Percentiles rank a stretch among this genome's conserved stretches.
Evolutionary conservation across 2,329 filamentous ascomycete species (phyloP).

Genomic region (Venturia asperata): DNA sequence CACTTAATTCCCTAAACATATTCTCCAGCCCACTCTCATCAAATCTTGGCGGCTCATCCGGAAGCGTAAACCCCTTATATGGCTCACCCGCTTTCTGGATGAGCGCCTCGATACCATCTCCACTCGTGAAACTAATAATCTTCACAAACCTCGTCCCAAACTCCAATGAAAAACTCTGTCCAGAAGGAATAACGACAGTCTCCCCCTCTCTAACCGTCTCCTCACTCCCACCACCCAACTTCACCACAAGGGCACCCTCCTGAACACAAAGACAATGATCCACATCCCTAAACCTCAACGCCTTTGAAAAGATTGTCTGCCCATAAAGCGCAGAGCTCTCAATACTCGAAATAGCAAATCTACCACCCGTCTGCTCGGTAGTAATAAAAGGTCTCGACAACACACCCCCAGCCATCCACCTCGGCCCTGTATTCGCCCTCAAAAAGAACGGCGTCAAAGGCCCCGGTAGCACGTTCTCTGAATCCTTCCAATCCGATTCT

Average conservation of each 20-base stretch:
- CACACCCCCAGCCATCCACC: constrained; percentile 41
- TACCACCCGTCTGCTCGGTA: constrained; percentile 41
- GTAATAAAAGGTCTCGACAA: constrained; percentile 45
- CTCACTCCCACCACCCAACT: constrained; percentile 32
- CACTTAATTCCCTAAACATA: background rate
- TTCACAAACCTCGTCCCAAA: constrained; percentile 44
- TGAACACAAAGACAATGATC: constrained; percentile 48
- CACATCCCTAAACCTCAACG: constrained; percentile 40
- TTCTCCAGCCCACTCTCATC: constrained; percentile 7
- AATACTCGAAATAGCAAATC: constrained; percentile 49
- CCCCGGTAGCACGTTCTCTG: constrained; percentile 37
- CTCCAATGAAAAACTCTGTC: constrained; percentile 39
- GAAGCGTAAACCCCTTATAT: constrained; percentile 14
- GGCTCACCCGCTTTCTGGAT: constrained; percentile 23
- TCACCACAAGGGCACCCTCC: constrained; percentile 42
- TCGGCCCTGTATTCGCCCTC: constrained; percentile 43
- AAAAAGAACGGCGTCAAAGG: constrained; percentile 44
- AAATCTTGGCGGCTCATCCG: constrained; percentile 11
- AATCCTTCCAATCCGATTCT: constrained; percentile 37
- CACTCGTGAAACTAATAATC: constrained; percentile 44
- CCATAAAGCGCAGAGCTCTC: constrained; percentile 34
- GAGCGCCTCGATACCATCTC: constrained; percentile 43
- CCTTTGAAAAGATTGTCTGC: constrained; percentile 34
- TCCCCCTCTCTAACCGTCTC: constrained; percentile 40
- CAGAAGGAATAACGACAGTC: constrained; percentile 43